Percentiles rank a stretch among this genome's conserved stretches.
phyloP scores from a whole-genome alignment of 306 rosid genomes.

The Cyamopsis tetragonoloba region DNA sequence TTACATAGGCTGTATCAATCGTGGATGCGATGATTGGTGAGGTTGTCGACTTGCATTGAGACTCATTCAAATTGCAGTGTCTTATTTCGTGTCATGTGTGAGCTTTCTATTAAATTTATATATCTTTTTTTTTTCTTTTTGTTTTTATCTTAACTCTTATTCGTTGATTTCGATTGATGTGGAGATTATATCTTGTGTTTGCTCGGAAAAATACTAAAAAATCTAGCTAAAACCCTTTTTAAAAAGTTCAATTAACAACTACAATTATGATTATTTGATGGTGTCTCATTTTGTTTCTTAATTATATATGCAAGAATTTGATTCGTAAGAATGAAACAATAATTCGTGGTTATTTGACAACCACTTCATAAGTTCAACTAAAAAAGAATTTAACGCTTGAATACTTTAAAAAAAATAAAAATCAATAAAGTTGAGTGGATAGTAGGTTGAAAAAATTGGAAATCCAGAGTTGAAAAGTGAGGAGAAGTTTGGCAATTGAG shows the following conservation, averaged over 20 bases:
- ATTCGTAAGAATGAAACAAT: too few relatives aligned
- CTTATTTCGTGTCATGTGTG: not conserved
- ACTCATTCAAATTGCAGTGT: not conserved
- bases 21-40: not conserved
- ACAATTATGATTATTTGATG: too few relatives aligned
- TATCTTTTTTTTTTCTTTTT: not conserved
- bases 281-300: too few relatives aligned
- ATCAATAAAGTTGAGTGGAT: constrained; percentile 1
- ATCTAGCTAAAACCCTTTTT: too few relatives aligned
- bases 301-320: too few relatives aligned
- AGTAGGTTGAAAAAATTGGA: not conserved
- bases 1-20: not conserved
- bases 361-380: too few relatives aligned
- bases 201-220: not conserved
- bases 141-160: not conserved
- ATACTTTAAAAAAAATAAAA: too few relatives aligned
- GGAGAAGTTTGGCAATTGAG: not conserved
- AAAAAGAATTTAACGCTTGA: too few relatives aligned
- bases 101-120: too few relatives aligned
- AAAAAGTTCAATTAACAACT: too few relatives aligned
- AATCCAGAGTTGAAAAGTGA: not conserved
- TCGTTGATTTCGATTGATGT: not conserved
- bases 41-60: not conserved
- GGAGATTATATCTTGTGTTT: not conserved
- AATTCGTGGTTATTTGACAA: too few relatives aligned